Evolutionary conservation across 2,329 filamentous ascomycete genomes (phyloP).

Genomic region (Xylaria hypoxylon): DNA sequence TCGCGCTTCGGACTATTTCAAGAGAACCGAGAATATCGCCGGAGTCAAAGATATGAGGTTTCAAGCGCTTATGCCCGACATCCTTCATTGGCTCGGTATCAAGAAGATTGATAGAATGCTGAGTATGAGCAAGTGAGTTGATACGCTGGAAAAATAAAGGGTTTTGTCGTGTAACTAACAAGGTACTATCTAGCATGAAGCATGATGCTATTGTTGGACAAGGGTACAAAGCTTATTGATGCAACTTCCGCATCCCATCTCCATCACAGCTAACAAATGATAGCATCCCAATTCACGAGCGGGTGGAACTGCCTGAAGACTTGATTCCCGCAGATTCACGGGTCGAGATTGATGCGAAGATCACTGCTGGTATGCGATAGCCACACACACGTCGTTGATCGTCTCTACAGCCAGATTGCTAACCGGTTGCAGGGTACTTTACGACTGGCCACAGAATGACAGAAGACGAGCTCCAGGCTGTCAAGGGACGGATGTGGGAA

Average conservation of each 20-base stretch:
- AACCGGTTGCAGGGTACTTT: slow-evolving; percentile 70
- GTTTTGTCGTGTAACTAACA: slow-evolving; percentile 45
- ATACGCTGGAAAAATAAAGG: slow-evolving; percentile 33
- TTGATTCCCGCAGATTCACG: slow-evolving; percentile 94
- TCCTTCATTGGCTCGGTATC: slow-evolving; percentile 97
- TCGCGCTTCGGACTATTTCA: slow-evolving; percentile 91
- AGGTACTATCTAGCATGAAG: slow-evolving; percentile 74
- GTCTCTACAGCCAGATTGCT: slow-evolving; percentile 37
- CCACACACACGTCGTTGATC: slow-evolving; percentile 24
- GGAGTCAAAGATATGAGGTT: slow-evolving; percentile 98
- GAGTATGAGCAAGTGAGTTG: slow-evolving; percentile 91
- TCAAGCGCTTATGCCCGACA: slow-evolving; percentile 97
- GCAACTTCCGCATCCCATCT: slow-evolving; percentile 31
- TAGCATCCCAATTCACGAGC: slow-evolving; percentile 87
- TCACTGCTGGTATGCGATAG: slow-evolving; percentile 80
- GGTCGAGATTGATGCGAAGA: slow-evolving; percentile 99
- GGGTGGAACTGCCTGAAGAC: slow-evolving; percentile 91
- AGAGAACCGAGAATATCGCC: slow-evolving; percentile 97
- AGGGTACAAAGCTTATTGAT: slow-evolving; percentile 63
- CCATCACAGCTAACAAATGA: slow-evolving; percentile 43
- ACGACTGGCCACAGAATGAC: slow-evolving; percentile 92
- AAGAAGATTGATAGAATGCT: slow-evolving; percentile 99
- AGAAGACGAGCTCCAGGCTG: slow-evolving; percentile 83
- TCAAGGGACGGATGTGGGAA: slow-evolving; percentile 93
- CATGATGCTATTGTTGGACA: slow-evolving; percentile 88